Evolutionary conservation across 1,284 basidiomycete genomes (phyloP), one percentile per base, ranked within the genome.

Genomic region (Schizophyllum amplum): DNA sequence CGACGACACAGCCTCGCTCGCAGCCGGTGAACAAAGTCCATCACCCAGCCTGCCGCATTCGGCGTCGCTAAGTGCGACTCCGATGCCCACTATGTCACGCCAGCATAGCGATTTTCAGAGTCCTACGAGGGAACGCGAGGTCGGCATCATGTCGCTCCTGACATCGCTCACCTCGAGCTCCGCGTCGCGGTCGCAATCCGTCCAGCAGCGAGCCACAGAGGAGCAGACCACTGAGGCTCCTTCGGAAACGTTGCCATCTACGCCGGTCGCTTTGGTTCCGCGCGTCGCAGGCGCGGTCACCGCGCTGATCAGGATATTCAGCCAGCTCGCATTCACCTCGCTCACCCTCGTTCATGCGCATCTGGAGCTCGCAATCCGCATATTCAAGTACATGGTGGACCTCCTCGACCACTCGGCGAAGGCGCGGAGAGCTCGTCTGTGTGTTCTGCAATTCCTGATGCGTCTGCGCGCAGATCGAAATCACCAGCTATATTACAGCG

Each of bases 401-500:
- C 67, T 84, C 15, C 59, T 71, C 13, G 17, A 17, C 7, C 63
- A 70, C 0, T 68, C 72, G 15, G 77, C 79, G 1, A 77, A 73
- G 60, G 88, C 86, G 25, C 70, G 81, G 0, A 75, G 80, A 20
- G 86, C 90, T 0, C 78, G 92, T 23, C 70, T 98, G 17, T 75
- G 83, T 2, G 81, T 90, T 1, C 74, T 99, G 7, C 92, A 96
- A 66, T 97, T 95, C 78, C 69, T 97, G 58, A 84, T 95, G 74
- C 86, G 94, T 11, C 75, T 99, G 22, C 81, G 97, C 53, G 94
- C 92, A 1, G 95, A 98, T 68, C 84, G 92, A 2, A 90, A 94
- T 65, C 97, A 99, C 68, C 81, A 88, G 15, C 70, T 99, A 47
- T 97, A 90, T 69, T 87, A 91, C 54, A 75, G 75, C 7, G 70